Base-by-base conservation (phyloP, 129 eudicot species). In the Centaurea solstitialis region DNA sequence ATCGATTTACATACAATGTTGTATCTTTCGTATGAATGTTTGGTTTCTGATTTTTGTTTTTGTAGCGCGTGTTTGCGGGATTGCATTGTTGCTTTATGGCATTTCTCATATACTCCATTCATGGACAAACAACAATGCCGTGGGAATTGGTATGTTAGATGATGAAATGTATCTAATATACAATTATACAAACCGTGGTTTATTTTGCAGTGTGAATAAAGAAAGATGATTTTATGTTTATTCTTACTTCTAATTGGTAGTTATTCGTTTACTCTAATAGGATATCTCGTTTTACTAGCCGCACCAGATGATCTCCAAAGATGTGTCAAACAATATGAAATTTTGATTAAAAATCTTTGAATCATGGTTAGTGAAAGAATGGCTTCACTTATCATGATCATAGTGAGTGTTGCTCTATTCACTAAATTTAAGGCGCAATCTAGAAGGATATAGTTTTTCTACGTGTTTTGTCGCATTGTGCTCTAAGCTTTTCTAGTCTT, bases 111-210 rank as follows among this genome's bases (percentile, higher is more conserved):
- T 94, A 80, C 88, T 92, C 97, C 59, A 89, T 90, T 70, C 89
- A 84, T 83, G 91, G 87, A 24, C 97, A 95, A 83, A 84, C 89
- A 79, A 76, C 81, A 37, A 79, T 61, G 86, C 98, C 98, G 0
- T 94, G 98, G 97, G 97, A 92, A 79, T 62, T 90, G 97, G 98
- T 92, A 94, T 41, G 39, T 21, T 39, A 68, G 9, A 70, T 39
- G 13, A 23, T n/a, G 5, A 50, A 23, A 50, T 15, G 17, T 22
- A 20, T 68, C 39, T 15, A 23, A 43, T 62, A 72, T 40, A 23
- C 50, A 68, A 33, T 47, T 13, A 41, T 8, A n/a, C n/a, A n/a
- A n/a, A n/a, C n/a, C 10, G 45, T 18, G 37, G 17, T 28, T 18
- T 22, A 20, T 64, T 64, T 12, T 6, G 30, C 3, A 20, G 28